A percentile compares a stretch with the other conserved stretches of the same genome.
phyloP scores from a whole-genome alignment of 1,139 yeast species.

The Pichia norvegensis region DNA sequence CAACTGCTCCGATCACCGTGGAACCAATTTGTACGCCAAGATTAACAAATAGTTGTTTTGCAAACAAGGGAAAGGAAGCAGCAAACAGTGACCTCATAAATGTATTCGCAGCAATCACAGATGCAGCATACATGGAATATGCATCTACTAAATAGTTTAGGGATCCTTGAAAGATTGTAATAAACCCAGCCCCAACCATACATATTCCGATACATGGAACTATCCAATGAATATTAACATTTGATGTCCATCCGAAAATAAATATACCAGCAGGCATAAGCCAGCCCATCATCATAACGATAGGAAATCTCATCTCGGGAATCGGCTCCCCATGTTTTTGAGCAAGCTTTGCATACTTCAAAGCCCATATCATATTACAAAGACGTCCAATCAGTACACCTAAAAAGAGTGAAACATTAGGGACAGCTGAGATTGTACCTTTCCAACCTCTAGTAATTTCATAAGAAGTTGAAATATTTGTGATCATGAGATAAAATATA shows the following conservation, averaged over 20 bases:
- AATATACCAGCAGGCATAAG: conserved; percentile 20
- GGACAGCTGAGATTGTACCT: conserved; percentile 43
- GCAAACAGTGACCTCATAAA: conserved; percentile 62
- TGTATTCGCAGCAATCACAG: conserved; percentile 76
- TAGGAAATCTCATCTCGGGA: conserved; percentile 57
- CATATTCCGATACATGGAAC: conserved; percentile 61
- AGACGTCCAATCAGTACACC: conserved; percentile 51
- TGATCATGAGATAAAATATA: conserved; percentile 34
- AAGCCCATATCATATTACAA: conserved; percentile 31
- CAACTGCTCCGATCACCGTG: conserved; percentile 46
- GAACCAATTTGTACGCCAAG: conserved; percentile 59
- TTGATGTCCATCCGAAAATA: conserved; percentile 71
- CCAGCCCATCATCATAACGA: conserved; percentile 34
- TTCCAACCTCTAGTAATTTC: conserved; percentile 30
- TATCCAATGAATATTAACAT: conserved; percentile 59
- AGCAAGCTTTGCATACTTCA: conserved; percentile 29
- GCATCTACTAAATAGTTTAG: conserved; percentile 54
- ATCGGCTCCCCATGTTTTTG: conserved; percentile 34
- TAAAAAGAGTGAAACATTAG: conserved; percentile 48
- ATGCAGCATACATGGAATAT: conserved; percentile 58
- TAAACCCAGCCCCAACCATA: conserved; percentile 52
- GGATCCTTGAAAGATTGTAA: conserved; percentile 26
- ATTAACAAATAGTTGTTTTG: conserved; percentile 44
- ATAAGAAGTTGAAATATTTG: conserved; percentile 33
- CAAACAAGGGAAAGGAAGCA: conserved; percentile 71